phyloP scores from a whole-genome alignment of 2,329 filamentous ascomycete genomes.

The Pseudophaeomoniella oleicola region DNA sequence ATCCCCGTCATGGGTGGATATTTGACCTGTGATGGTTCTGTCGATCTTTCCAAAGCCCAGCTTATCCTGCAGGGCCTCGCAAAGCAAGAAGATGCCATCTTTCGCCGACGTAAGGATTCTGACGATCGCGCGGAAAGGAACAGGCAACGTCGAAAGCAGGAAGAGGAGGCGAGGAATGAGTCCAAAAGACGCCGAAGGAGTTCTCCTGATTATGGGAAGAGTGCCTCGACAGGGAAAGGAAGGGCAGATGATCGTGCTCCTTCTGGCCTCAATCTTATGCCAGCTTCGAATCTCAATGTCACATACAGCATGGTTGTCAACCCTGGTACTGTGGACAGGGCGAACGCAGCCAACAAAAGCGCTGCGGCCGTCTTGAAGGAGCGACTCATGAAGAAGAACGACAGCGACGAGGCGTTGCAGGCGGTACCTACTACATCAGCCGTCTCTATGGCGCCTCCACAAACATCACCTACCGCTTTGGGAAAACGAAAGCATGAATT shows the following conservation, averaged over 20 bases:
- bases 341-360: conserved; percentile 81
- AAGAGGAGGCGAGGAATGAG: conserved; percentile 40
- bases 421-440: conserved; percentile 17
- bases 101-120: conserved; percentile 69
- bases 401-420: conserved; percentile 13
- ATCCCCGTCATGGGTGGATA: conserved; percentile 86
- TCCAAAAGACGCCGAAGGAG: conserved; percentile 26
- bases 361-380: conserved; percentile 80
- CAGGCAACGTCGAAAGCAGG: conserved; percentile 62
- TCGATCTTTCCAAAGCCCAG: conserved; percentile 76
- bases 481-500: conserved; percentile 68
- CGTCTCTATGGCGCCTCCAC: conserved; percentile 17
- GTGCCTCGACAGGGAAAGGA: conserved; percentile 13
- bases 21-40: conserved; percentile 85
- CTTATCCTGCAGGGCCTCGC: conserved; percentile 76
- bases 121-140: conserved; percentile 74
- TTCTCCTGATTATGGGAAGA: conserved; percentile 26
- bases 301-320: conserved; percentile 86
- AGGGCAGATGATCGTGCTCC: conserved; percentile 15
- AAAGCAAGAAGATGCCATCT: conserved; percentile 87
- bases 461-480: conserved; percentile 35
- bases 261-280: conserved; percentile 35
- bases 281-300: conserved; percentile 45
- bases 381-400: conserved; percentile 43
- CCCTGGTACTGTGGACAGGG: conserved; percentile 47